phyloP scores from a whole-genome alignment of 192 early-diverging fungal genomes.

The Gonapodya prolifera region DNA sequence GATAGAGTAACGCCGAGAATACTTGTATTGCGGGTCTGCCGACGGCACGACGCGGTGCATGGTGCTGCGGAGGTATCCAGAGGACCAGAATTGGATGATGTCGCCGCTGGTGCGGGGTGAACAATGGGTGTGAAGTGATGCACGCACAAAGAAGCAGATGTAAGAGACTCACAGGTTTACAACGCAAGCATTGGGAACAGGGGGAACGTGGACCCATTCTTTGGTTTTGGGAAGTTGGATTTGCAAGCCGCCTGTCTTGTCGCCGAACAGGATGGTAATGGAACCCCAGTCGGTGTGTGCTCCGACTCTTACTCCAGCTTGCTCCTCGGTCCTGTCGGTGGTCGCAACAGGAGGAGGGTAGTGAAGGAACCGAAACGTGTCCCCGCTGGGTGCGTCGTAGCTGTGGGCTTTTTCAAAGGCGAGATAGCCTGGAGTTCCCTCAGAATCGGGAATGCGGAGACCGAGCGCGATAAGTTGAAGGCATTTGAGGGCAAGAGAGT shows the following conservation, averaged over 20 bases:
- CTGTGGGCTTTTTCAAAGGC: conserved; percentile 20
- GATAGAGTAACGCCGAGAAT: conserved; percentile 11
- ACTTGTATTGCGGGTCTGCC: conserved; percentile 16
- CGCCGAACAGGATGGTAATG: conserved; percentile 53
- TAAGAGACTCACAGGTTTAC: background rate
- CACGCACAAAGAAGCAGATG: too few species aligned
- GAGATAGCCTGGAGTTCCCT: conserved; percentile 41
- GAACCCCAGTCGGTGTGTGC: conserved; percentile 49
- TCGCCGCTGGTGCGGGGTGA: conserved; percentile 34
- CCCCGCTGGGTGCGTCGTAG: conserved; percentile 27
- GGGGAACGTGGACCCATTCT: conserved; percentile 1
- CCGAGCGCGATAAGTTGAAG: conserved; percentile 47
- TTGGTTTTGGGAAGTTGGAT: conserved; percentile 12
- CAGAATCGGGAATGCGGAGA: conserved; percentile 36
- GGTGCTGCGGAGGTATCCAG: conserved; percentile 43
- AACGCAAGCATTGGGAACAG: background rate
- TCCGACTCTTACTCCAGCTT: background rate
- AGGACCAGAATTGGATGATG: conserved; percentile 48
- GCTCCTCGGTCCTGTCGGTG: conserved; percentile 9
- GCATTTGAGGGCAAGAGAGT: conserved; percentile 28
- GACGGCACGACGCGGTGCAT: conserved; percentile 45
- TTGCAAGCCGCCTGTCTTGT: conserved; percentile 29
- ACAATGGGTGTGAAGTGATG: background rate
- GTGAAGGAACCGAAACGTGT: conserved; percentile 42
- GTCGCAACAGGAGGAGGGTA: conserved; percentile 31